Evolutionary conservation across 192 early-diverging fungal species (phyloP), one percentile per base, ranked within the genome.

Genomic region (Dimargaris verticillata): DNA sequence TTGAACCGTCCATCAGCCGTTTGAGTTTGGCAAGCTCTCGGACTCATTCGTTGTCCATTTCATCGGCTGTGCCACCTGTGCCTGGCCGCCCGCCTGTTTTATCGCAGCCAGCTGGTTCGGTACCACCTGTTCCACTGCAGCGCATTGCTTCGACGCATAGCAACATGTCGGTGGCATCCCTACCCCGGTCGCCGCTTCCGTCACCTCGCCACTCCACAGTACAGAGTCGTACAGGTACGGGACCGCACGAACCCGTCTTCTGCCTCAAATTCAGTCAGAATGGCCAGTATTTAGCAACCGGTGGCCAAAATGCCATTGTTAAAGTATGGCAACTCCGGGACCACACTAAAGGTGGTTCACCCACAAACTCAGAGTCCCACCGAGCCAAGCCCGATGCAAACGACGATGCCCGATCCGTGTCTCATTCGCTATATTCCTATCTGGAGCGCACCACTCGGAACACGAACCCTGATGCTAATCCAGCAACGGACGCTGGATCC

Each of bases 241-340:
- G 25, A 62, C 69, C 58, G 62, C 41, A 14, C 29, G 67, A 64
- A 9, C 78, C 86, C 0, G 67, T 91, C 26, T 93, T 88, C 86
- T 68, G 80, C 9, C 70, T 88, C 70, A 72, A 84, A 53, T 92
- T 91, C 61, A 91, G 86, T 66, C 74, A 80, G 38, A 81, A 82
- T 70, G 89, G 89, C 24, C 69, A 70, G 64, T 92, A 86, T 65
- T 60, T 92, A 61, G 89, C 87, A n/a, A 73, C 75, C 10, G 89
- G 83, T 62, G 85, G 88, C n/a, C 84, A 89, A 64, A 80, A 83
- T 69, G 78, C 76, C 60, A 62, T 83, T 25, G 65, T 92, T 29
- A 65, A 80, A 29, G 74, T 91, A 3, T 92, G 88, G 88, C 66
- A 70, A 44, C 46, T 80, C 28, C 63, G 60, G 25, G 66, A 68